Conservation (phyloP, 306 rosid genomes). For the Glycyrrhiza uralensis region DNA sequence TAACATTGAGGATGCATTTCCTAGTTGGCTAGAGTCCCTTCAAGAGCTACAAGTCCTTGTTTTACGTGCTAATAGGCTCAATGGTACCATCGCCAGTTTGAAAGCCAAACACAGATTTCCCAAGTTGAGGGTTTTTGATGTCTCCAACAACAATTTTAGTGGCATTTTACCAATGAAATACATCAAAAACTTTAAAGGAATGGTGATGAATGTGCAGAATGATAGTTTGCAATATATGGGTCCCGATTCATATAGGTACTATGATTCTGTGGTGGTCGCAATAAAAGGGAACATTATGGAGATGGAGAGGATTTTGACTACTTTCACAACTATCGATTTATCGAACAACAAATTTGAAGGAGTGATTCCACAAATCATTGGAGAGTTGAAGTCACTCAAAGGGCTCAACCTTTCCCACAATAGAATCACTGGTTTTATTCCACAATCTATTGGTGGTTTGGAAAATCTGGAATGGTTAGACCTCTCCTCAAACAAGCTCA, state of each 20-base stretch:
- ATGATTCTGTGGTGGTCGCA: not conserved
- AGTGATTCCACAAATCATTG: slow-evolving; percentile 26
- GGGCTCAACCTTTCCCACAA: slow-evolving; percentile 32
- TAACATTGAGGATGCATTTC: slow-evolving; percentile 10
- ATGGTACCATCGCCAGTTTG: slow-evolving; percentile 10
- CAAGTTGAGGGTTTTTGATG: slow-evolving; percentile 23
- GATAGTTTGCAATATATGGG: not conserved
- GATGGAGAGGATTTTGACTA: not conserved
- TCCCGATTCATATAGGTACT: not conserved
- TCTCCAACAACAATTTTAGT: slow-evolving; percentile 26
- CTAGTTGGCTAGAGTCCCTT: slow-evolving; percentile 26
- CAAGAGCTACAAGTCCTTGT: slow-evolving; percentile 25
- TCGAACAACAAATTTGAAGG: slow-evolving; percentile 35
- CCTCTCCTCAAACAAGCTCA: slow-evolving; percentile 30
- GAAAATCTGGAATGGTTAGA: slow-evolving; percentile 30
- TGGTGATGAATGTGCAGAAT: not conserved
- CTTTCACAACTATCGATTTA: slow-evolving; percentile 14
- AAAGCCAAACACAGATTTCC: not conserved
- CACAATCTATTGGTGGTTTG: slow-evolving; percentile 1
- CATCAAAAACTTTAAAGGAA: slow-evolving; percentile 17
- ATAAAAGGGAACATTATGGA: not conserved
- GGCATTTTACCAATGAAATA: slow-evolving; percentile 16
- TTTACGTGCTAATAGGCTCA: slow-evolving; percentile 30
- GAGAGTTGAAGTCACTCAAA: not conserved
- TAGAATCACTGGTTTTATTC: slow-evolving; percentile 26